Conservation (phyloP, 2,329 filamentous ascomycete genomes). For the Rhynchosporium agropyri region DNA sequence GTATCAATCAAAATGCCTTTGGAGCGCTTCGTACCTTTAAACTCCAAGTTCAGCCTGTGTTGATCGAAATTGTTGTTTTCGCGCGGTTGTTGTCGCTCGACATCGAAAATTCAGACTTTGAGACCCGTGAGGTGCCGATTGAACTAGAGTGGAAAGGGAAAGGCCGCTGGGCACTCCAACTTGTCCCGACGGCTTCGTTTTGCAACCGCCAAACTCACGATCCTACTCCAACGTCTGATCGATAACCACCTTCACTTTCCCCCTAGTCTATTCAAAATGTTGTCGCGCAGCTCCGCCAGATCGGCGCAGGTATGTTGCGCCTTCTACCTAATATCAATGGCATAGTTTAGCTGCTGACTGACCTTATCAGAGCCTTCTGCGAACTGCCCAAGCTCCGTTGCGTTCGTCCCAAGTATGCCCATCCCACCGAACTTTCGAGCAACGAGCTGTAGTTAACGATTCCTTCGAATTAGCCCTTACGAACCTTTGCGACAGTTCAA, state of each 20-base stretch:
- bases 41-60: not conserved
- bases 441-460: conserved; percentile 17
- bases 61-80: conserved; percentile 7
- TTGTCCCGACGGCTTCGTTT: conserved; percentile 16
- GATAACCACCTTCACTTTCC: conserved; percentile 27
- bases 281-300: conserved; percentile 41
- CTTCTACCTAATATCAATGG: conserved; percentile 33
- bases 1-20: too few species aligned
- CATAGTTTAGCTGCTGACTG: conserved; percentile 33
- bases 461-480: conserved; percentile 22
- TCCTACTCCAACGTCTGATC: not conserved
- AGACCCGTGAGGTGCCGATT: conserved; percentile 17
- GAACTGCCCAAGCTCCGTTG: conserved; percentile 38
- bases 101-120: conserved; percentile 4
- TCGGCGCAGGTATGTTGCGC: conserved; percentile 50
- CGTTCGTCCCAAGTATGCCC: conserved; percentile 31
- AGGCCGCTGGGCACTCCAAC: conserved; percentile 14
- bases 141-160: conserved; percentile 14
- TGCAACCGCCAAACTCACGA: conserved; percentile 21
- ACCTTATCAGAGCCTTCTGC: conserved; percentile 43
- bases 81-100: not conserved
- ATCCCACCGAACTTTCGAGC: conserved; percentile 11
- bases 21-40: too few species aligned
- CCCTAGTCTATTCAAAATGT: conserved; percentile 36
- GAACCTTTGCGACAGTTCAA: conserved; percentile 74